These are phyloP conservation scores for Cercophora samala DNA, from an alignment of 495 filamentous ascomycete genomes.

Conservation along the genomic window DNA sequence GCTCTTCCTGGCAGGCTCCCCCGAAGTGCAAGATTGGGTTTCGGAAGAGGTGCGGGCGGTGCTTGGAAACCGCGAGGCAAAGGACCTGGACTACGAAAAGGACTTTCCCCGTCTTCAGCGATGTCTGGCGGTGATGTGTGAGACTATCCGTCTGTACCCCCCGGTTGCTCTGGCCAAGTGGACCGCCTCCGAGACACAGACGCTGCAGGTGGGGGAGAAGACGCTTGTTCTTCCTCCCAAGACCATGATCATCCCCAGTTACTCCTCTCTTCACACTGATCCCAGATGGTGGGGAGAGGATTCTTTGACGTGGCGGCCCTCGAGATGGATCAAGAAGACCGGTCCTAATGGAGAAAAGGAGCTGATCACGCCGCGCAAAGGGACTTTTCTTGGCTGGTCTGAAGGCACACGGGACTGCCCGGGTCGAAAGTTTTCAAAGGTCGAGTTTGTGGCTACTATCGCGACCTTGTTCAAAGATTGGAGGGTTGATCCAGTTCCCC, in stretches of 20 bases:
- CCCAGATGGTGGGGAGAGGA: constrained; percentile 32
- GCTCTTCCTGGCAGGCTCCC: constrained; percentile 46
- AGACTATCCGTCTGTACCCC: constrained; percentile 51
- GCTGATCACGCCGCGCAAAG: constrained; percentile 34
- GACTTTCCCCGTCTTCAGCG: constrained; percentile 45
- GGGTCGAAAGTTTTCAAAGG: constrained; percentile 51
- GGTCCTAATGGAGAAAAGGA: constrained; percentile 21
- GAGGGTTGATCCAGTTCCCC: constrained; percentile 29
- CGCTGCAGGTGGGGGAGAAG: constrained; percentile 20
- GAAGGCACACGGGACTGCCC: constrained; percentile 47
- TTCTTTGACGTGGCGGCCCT: constrained; percentile 34
- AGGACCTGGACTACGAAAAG: constrained; percentile 40
- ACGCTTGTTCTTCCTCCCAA: constrained; percentile 23
- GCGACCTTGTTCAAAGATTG: constrained; percentile 42
- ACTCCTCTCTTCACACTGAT: constrained; percentile 25
- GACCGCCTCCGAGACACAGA: constrained; percentile 27
- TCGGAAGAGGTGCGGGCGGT: constrained; percentile 26
- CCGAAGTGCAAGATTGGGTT: constrained; percentile 45
- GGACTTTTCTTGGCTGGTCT: constrained; percentile 49
- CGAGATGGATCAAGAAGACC: constrained; percentile 29
- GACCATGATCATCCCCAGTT: constrained; percentile 20
- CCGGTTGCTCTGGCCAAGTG: constrained; percentile 43
- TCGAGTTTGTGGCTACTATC: constrained; percentile 52
- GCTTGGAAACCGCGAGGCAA: constrained; percentile 24
- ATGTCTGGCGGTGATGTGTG: constrained; percentile 48